Evolutionary conservation across 306 rosid species (phyloP).

Genomic region (Erythrophleum fordii): DNA sequence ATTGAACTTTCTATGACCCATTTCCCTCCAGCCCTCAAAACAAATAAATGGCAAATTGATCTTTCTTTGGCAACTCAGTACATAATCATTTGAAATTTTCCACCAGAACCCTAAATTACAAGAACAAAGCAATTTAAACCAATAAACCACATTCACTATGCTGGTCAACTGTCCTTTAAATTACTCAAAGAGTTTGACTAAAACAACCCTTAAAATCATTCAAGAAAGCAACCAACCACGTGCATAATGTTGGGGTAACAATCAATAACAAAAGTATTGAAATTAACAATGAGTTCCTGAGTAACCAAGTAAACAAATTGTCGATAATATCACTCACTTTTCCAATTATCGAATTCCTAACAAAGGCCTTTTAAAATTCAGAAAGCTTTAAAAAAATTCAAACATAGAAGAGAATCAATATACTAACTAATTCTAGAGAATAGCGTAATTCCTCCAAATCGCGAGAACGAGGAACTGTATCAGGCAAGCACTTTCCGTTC

Average conservation of each 20-base stretch:
- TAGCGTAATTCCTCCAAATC: conserved; percentile 1
- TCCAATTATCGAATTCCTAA: not conserved
- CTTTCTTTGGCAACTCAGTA: not conserved
- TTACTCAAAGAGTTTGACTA: not conserved
- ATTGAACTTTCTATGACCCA: not conserved
- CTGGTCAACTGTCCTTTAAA: not conserved
- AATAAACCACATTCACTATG: not conserved
- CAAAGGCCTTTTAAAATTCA: not conserved
- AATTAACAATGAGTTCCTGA: not conserved
- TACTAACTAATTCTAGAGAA: conserved; percentile 5
- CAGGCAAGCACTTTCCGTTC: conserved; percentile 17
- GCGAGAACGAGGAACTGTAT: not conserved
- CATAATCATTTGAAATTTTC: not conserved
- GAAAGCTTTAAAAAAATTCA: not conserved
- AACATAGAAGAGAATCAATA: not conserved
- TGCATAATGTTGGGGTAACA: not conserved
- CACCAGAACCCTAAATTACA: not conserved
- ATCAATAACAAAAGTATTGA: not conserved
- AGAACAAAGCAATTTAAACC: not conserved
- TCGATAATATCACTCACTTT: not conserved
- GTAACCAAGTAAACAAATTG: not conserved
- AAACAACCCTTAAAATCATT: not conserved
- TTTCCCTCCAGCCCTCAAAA: not conserved
- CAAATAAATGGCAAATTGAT: not conserved
- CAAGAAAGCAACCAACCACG: not conserved